Base-by-base conservation (phyloP, 805 yeast species). In the Sugiyamaella americana region DNA sequence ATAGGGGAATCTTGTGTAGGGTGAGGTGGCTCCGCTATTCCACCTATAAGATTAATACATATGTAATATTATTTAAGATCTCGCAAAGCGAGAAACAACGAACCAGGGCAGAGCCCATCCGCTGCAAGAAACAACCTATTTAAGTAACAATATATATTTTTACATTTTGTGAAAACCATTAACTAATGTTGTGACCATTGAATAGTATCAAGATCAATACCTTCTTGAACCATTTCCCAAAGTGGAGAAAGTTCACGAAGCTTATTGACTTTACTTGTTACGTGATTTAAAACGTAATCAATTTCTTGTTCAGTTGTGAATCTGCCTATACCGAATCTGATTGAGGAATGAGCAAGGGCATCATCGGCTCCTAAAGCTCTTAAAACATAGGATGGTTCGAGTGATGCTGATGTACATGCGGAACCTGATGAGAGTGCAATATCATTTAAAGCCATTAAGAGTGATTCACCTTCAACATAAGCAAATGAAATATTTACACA, bases 211-310 rank as follows among this genome's bases (percentile, higher is more conserved):
- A 93, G 73, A 63, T 93, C 98, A 60, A 93, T 91, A 56, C 98
- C 98, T 56, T 93, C 98, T 68, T 93, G 96, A 48, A 87, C 96
- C 98, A 93, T 89, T 71, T 93, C 98, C 98, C 98, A 93, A 59
- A 93, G 73, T 41, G 98, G 98, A 48, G 93, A 81, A 69, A 93
- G 74, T 61, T 88, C 91, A 68, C 98, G 80, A 63, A 93, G 76
- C 69, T 87, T 87, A 53, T 81, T 82, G 46, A 93, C 98, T 67
- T 97, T 80, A 64, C 87, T 89, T 47, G 79, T 74, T 49, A 93
- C 87, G 11, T 96, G 96, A 49, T 83, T 73, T 54, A 93, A 75
- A 41, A 93, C 98, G 62, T 89, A 93, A 63, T 93, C 98, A 45
- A 93, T 78, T 69, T 93, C 98, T 43, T 79, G 95, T 58, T 89